Percentiles rank a stretch among this genome's conserved stretches.
Evolutionary conservation across 768 basidiomycete species (phyloP).

Genomic region (Trametopsis cervina): DNA sequence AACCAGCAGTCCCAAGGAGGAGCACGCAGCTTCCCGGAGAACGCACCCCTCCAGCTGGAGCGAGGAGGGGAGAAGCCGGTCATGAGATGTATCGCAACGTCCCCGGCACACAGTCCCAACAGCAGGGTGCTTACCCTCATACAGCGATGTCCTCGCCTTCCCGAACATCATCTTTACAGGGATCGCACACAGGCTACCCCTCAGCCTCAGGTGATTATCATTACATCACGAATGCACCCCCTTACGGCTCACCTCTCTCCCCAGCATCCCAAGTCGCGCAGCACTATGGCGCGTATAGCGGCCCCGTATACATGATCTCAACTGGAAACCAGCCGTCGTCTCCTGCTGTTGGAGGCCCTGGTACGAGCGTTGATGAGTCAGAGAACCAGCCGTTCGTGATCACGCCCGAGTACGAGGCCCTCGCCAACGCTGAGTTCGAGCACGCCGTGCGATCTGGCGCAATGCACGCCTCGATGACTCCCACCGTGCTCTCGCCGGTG

Average conservation of each 20-base stretch:
- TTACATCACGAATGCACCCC: not conserved
- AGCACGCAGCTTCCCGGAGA: not conserved
- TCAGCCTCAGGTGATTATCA: not conserved
- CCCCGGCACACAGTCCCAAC: not conserved
- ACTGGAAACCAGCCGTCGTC: constrained; percentile 10
- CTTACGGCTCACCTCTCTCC: not conserved
- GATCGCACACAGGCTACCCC: not conserved
- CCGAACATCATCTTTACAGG: not conserved
- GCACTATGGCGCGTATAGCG: not conserved
- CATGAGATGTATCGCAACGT: not conserved
- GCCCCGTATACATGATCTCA: not conserved
- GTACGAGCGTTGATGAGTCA: constrained; percentile 5
- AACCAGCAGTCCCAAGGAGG: not conserved
- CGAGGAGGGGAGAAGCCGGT: not conserved
- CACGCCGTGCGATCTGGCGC: constrained; percentile 21
- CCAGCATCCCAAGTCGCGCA: not conserved
- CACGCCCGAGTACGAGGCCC: constrained; percentile 23
- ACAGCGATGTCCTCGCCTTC: not conserved
- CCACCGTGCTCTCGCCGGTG: constrained; percentile 5
- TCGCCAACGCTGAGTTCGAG: constrained; percentile 20
- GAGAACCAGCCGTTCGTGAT: constrained; percentile 25
- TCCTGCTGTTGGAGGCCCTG: constrained; percentile 10
- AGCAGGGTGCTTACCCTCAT: not conserved
- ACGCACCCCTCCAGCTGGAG: not conserved
- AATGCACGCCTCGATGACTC: constrained; percentile 22